Evolutionary conservation across 2,329 filamentous ascomycete species (phyloP).

Genomic region (Ophiostoma pallidulum): DNA sequence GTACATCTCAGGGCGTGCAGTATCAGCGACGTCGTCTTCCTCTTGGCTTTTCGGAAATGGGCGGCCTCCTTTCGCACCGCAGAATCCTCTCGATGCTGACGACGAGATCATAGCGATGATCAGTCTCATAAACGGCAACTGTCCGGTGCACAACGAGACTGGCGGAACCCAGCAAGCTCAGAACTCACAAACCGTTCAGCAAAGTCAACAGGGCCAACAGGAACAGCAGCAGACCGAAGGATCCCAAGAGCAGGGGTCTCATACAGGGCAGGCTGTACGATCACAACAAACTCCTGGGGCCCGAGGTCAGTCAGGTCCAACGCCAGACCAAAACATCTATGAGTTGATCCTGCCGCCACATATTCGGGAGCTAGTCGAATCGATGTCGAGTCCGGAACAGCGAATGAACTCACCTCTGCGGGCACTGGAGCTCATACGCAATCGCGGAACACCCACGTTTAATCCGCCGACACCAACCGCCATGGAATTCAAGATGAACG

Average conservation of each 20-base stretch:
- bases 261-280: no score
- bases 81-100: neutral
- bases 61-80: neutral
- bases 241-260: neutral
- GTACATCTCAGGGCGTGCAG: neutral
- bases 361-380: slow-evolving; percentile 12
- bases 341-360: slow-evolving; percentile 13
- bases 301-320: neutral
- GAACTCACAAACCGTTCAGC: no score
- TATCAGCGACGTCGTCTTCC: neutral
- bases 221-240: neutral
- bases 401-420: neutral
- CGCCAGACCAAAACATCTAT: no score
- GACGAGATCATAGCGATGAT: slow-evolving; percentile 16
- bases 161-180: neutral
- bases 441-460: slow-evolving; percentile 2
- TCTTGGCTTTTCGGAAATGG: slow-evolving; percentile 5
- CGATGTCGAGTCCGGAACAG: neutral
- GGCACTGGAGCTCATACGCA: neutral
- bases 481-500: slow-evolving; percentile 8
- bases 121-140: neutral
- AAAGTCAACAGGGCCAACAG: neutral
- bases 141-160: slow-evolving; percentile 8
- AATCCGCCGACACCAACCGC: slow-evolving; percentile 15
- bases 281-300: neutral